phyloP scores from a whole-genome alignment of 2,329 filamentous ascomycete genomes.

The Pseudogymnoascus sp. region DNA sequence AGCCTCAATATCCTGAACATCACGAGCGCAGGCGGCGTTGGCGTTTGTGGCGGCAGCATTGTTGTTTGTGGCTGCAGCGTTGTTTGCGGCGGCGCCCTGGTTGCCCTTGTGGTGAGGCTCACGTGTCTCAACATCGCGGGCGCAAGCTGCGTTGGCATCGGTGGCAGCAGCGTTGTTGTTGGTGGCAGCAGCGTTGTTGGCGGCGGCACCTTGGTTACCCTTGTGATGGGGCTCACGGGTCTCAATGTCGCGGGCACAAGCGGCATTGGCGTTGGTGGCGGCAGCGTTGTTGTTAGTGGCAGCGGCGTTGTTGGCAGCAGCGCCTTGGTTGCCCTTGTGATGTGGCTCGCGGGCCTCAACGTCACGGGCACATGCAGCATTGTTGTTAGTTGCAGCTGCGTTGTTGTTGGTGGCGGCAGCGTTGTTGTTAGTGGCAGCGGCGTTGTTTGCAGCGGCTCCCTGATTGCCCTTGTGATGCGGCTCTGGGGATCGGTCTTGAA shows the following conservation, averaged over 20 bases:
- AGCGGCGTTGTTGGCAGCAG: background rate
- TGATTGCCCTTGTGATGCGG: background rate
- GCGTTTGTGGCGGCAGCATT: no score
- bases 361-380: no score
- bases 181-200: no score
- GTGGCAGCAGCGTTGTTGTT: no score
- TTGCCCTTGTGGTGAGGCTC: background rate
- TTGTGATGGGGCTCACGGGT: constrained; percentile 12
- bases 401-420: background rate
- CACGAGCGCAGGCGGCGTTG: no score
- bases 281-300: background rate
- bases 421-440: background rate
- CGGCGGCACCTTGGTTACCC: background rate
- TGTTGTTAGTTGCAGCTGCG: no score
- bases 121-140: background rate
- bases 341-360: background rate
- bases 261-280: no score
- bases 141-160: no score
- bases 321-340: constrained; percentile 6
- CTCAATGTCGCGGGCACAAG: no score
- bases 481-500: background rate
- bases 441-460: background rate
- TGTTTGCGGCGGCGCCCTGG: background rate
- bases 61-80: no score
- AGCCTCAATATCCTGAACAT: no score